Evolutionary conservation across 2,329 filamentous ascomycete genomes (phyloP), one percentile per base, ranked within the genome.

Genomic region (Pseudogymnoascus sp.): DNA sequence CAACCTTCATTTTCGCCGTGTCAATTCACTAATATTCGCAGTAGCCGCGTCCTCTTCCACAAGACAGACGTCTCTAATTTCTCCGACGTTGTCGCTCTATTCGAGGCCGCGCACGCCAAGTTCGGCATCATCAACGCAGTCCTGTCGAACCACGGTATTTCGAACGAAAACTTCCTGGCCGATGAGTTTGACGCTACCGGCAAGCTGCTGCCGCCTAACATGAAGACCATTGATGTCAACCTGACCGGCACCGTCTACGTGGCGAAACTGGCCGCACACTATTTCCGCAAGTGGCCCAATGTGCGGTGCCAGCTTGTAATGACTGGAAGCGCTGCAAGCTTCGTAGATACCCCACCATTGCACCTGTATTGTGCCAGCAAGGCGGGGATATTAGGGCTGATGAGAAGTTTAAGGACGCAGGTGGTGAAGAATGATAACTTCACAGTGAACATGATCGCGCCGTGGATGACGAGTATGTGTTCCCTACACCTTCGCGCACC

Each of bases 101-200:
- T 73, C 47, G 56, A 65, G 10, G 61, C 66, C 1, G 64, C 71
- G 1, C 68, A 67, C 24, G 50, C 66, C 7, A 60, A 68, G 59
- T 50, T 67, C 19, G 70, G 71, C 4, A 66, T 67, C 10, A 65
- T 73, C 26, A 68, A 72, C 63, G 63, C 70, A 11, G 68, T 72
- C 1, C 70, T 72, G 67, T 69, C 68, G 42, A 72, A 72, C 66
- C 69, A 70, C 5, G 71, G 71, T 7, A 65, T 68, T 13, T 64
- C 47, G 19, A 67, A 68, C 53, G 16, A 64, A 29, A 66, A 64
- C 37, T 63, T 63, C 7, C 67, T 70, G 26, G 10, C 69, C 10
- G 56, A 64, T 8, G 50, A 56, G 6, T 62, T 63, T 37, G 64
- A 38, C 1, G 65, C 60, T 6, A 64, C 44, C n/a, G 63, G 65